phyloP scores from a whole-genome alignment of 2,329 filamentous ascomycete species.

The Fusarium sulawesiense region DNA sequence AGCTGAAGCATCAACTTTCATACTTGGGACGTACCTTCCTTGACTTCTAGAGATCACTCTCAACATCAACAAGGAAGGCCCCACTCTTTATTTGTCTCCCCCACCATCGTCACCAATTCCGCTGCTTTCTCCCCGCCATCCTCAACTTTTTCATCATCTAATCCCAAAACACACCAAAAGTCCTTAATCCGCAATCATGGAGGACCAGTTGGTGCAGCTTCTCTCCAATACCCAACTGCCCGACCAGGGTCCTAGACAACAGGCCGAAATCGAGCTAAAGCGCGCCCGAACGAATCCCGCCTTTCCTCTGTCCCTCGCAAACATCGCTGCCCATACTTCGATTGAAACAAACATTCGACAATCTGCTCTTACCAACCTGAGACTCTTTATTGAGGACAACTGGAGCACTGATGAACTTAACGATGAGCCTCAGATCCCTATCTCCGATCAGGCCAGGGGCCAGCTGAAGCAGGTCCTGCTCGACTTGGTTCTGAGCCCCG shows the following conservation, averaged over 20 bases:
- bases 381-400: constrained; percentile 83
- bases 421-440: constrained; percentile 69
- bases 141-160: constrained; percentile 29
- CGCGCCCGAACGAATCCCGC: constrained; percentile 74
- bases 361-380: constrained; percentile 81
- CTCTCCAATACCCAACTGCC: constrained; percentile 87
- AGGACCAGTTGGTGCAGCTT: constrained; percentile 90
- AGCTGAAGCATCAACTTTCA: neutral
- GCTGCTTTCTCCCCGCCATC: constrained; percentile 41
- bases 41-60: neutral
- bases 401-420: constrained; percentile 85
- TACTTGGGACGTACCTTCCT: neutral
- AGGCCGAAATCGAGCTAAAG: constrained; percentile 86
- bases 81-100: neutral
- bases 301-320: constrained; percentile 82
- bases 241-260: constrained; percentile 80
- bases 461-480: constrained; percentile 80
- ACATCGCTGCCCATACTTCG: constrained; percentile 81
- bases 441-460: constrained; percentile 78
- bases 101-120: constrained; percentile 40
- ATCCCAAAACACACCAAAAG: constrained; percentile 20
- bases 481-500: constrained; percentile 77
- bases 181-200: constrained; percentile 67
- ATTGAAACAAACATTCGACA: constrained; percentile 83
- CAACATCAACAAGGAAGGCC: constrained; percentile 7